A percentile compares a stretch with the other conserved stretches of the same genome.
Conservation (phyloP, 2,329 filamentous ascomycete species). For the Fusarium euwallaceae region DNA sequence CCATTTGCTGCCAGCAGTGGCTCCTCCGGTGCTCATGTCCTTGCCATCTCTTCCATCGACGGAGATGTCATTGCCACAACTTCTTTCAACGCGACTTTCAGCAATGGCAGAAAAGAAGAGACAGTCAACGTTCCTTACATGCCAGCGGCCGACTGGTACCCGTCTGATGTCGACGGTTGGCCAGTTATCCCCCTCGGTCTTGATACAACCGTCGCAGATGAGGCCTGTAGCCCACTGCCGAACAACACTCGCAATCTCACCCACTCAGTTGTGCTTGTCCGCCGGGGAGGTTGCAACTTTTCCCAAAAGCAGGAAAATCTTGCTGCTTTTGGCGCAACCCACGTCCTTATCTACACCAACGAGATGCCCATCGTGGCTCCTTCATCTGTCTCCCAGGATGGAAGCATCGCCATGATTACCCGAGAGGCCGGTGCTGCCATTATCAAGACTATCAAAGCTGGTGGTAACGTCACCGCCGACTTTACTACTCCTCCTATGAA, state of each 20-base stretch:
- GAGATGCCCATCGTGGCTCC: background rate
- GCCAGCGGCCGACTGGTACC: background rate
- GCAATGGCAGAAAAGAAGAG: slow-evolving; percentile 44
- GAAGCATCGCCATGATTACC: background rate
- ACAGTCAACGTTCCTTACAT: slow-evolving; percentile 30
- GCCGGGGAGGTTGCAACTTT: background rate
- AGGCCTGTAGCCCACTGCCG: background rate
- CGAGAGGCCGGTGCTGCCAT: background rate
- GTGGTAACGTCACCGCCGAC: background rate
- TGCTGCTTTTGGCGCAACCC: background rate
- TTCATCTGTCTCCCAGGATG: background rate
- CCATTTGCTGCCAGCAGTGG: slow-evolving; percentile 58
- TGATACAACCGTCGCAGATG: background rate
- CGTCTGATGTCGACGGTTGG: background rate
- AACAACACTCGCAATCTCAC: background rate
- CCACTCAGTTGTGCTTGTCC: background rate
- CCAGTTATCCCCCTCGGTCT: background rate
- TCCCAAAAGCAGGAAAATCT: background rate
- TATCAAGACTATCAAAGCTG: background rate
- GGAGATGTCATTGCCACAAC: slow-evolving; percentile 33
- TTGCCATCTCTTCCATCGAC: slow-evolving; percentile 60
- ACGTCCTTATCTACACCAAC: background rate
- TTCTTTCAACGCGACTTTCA: slow-evolving; percentile 48
- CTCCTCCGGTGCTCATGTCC: slow-evolving; percentile 57
- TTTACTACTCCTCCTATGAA: background rate